These are phyloP conservation scores for Elongisporangium undulatum DNA, from an alignment of 352 stramenopile species.

Conservation along the genomic window DNA sequence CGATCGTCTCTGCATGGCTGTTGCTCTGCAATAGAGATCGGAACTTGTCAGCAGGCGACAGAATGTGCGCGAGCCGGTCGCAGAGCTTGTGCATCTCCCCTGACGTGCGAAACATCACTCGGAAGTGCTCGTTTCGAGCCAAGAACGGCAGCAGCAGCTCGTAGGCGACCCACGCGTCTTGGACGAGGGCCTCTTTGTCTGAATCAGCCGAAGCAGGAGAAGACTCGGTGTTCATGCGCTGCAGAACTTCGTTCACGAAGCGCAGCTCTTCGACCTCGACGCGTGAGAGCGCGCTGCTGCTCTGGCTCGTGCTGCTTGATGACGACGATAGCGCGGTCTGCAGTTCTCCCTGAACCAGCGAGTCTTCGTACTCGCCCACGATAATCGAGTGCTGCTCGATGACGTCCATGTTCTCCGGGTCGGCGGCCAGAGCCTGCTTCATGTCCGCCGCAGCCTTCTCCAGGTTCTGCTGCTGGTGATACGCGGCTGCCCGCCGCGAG, in stretches of 20 bases:
- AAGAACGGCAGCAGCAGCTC: slow-evolving; percentile 52
- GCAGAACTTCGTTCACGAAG: slow-evolving; percentile 38
- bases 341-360: slow-evolving; percentile 26
- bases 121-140: slow-evolving; percentile 33
- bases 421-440: slow-evolving; percentile 34
- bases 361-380: slow-evolving; percentile 69
- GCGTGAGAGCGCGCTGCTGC: not conserved
- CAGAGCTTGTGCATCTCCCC: slow-evolving; percentile 42
- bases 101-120: slow-evolving; percentile 51
- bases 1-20: slow-evolving; percentile 12
- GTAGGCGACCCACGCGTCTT: slow-evolving; percentile 34
- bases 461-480: slow-evolving; percentile 43
- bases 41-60: slow-evolving; percentile 1
- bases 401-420: slow-evolving; percentile 53
- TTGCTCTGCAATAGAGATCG: not conserved
- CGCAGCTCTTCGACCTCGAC: slow-evolving; percentile 33
- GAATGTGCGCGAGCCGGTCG: slow-evolving; percentile 20
- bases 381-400: slow-evolving; percentile 69
- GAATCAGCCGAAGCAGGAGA: not conserved
- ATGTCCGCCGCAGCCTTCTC: slow-evolving; percentile 52
- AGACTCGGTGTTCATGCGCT: slow-evolving; percentile 32
- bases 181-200: slow-evolving; percentile 4
- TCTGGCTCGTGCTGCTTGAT: not conserved
- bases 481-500: slow-evolving; percentile 49
- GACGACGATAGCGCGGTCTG: slow-evolving; percentile 8